These are phyloP conservation scores for Gracilariopsis chorda DNA, from an alignment of 23 red algal genomes.

Conservation along the genomic window DNA sequence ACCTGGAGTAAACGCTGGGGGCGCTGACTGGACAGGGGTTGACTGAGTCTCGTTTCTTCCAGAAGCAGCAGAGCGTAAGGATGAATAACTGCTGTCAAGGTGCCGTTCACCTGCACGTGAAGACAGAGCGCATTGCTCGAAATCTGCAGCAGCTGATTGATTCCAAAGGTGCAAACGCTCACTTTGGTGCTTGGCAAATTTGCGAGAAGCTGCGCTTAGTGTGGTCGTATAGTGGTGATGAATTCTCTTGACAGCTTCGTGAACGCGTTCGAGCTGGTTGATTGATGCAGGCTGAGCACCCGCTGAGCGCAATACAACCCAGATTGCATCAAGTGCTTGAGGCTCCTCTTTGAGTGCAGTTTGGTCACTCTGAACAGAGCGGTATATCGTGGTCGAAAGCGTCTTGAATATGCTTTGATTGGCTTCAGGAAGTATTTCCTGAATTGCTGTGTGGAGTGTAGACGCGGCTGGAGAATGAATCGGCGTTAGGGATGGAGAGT, in stretches of 20 bases:
- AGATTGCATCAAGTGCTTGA: not conserved
- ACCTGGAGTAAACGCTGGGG: not conserved
- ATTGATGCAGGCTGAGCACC: not conserved
- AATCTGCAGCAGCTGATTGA: constrained; percentile 8
- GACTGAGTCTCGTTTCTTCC: not conserved
- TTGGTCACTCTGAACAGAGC: not conserved
- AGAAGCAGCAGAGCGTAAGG: not conserved
- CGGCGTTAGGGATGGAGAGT: not conserved
- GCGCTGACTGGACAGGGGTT: not conserved
- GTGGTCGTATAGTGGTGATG: not conserved
- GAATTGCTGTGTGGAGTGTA: not conserved
- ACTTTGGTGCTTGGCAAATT: not conserved
- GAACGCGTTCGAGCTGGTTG: not conserved
- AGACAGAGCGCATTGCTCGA: constrained; percentile 3
- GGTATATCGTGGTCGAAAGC: not conserved
- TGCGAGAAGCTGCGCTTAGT: not conserved
- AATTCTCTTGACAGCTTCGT: not conserved
- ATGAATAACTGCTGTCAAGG: not conserved
- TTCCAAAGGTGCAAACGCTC: constrained; percentile 28
- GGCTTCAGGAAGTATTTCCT: not conserved
- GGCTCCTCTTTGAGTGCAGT: not conserved
- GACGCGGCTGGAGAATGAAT: not conserved
- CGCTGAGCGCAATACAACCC: not conserved
- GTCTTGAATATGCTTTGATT: not conserved
- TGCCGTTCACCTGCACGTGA: constrained; percentile 9